Evolutionary conservation across 2,329 filamentous ascomycete genomes (phyloP), one percentile per base, ranked within the genome.

Genomic region (Microascus cirrosus): DNA sequence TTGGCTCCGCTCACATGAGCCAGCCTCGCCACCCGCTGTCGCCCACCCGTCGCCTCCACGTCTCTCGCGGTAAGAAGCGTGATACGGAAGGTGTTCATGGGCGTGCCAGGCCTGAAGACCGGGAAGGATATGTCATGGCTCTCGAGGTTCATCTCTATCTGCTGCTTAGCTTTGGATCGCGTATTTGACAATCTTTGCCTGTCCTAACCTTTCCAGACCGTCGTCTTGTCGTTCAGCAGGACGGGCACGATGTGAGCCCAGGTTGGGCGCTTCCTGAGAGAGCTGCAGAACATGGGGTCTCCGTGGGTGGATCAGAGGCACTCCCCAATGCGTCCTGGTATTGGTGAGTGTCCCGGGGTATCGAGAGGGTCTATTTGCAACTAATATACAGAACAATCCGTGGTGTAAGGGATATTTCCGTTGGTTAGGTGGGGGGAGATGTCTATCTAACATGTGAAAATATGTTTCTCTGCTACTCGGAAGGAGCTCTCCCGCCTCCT

Each of bases 51-150:
- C 25, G 54, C 18, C 10, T 57, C 54, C 2, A 32, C 32, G 35
- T 56, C 53, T 13, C 5, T 36, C 5, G 45, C n/a, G 2, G 51
- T 35, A 34, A 53, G 50, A 20, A 58, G 56, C 8, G 55, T 52
- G 32, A 57, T 32, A 22, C 54, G 39, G 25, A 54, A 54, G 10
- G 58, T 53, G 15, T 50, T 32, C 20, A 54, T 53, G 32, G 56
- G 53, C 42, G 53, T 55, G 10, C 42, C 55, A 3, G 58, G 52
- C 25, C 51, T 24, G n/a, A 42, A 55, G 22, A 76, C 57, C 3
- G 68, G 67, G 42, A 81, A 67, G 15, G 73, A 73, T 34, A 80
- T 62, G 61, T 81, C 79, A 60, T 80, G 74, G 2, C 69, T 71
- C 18, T 67, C 63, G 2, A 81, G 65, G 18, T 63, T 66, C 3